These are phyloP conservation scores for Madurella fahalii DNA, from an alignment of 2,329 filamentous ascomycete genomes.

Conservation along the genomic window DNA sequence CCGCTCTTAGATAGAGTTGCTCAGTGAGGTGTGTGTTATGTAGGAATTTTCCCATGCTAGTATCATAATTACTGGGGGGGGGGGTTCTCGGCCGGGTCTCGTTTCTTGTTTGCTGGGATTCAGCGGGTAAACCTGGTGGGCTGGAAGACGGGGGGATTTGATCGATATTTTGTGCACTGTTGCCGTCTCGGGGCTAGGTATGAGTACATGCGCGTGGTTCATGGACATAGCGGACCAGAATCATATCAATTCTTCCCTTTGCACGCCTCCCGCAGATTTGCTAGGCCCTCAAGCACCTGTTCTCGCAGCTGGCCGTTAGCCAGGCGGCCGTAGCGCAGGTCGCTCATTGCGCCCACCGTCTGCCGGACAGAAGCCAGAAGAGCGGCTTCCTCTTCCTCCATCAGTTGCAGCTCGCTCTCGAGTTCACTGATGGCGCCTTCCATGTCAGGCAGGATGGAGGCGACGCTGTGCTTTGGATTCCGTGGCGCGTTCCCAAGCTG, in stretches of 20 bases:
- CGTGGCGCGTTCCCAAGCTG: conserved; percentile 54
- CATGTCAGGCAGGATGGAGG: conserved; percentile 64
- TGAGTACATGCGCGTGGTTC: not conserved
- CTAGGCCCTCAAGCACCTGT: conserved; percentile 65
- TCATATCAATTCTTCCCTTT: conserved; percentile 31
- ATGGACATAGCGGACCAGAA: not conserved
- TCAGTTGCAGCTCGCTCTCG: conserved; percentile 61
- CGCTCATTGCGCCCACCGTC: conserved; percentile 70
- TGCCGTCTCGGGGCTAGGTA: not conserved
- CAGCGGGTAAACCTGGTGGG: not conserved
- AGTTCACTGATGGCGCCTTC: conserved; percentile 62
- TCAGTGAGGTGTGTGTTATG: not conserved
- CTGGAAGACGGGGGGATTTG: not conserved
- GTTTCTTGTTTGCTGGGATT: not conserved
- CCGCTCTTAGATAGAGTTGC: conserved; percentile 19
- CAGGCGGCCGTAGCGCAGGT: conserved; percentile 76
- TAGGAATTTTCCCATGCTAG: conserved; percentile 4
- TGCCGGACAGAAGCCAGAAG: conserved; percentile 60
- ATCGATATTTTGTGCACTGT: not conserved
- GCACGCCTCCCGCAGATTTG: conserved; percentile 61
- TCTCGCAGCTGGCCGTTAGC: conserved; percentile 58
- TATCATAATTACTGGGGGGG: conserved; percentile 12
- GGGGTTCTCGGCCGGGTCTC: not conserved
- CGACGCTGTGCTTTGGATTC: conserved; percentile 54
- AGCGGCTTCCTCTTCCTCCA: conserved; percentile 60